Base-by-base conservation (phyloP, 169 alveolate genomes). In the Plasmodium inui region DNA sequence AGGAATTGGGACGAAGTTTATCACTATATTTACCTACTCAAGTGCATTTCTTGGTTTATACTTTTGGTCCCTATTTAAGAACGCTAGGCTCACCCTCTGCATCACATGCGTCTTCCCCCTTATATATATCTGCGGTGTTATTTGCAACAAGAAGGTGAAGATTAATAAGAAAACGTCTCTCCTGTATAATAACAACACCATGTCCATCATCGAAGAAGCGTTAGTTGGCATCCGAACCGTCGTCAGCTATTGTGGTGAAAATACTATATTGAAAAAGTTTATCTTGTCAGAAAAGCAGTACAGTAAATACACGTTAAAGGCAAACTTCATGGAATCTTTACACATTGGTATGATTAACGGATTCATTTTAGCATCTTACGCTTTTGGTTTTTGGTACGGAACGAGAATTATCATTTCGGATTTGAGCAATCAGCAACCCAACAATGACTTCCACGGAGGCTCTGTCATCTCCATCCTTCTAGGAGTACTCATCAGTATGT, bases 381-480 rank as follows among this genome's bases (percentile, higher is more conserved):
- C 95, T 19, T 82, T 94, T 19, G 93, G 95, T 55, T 94, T 94
- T 86, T 94, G 96, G 96, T 94, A 94, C 76, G 95, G 95, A 28
- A 85, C 95, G 41, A 86, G 93, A 76, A 79, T 94, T 28, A 82
- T 94, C 28, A 83, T 89, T 17, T 50, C 67, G 19, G 80, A 57
- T 28, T 32, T 83, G 26, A 46, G 30, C 1, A 90, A 76, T 12
- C 61, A 28, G 5, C 19, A 44, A 1, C 57, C 57, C 0, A 28
- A 30, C 1, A 41, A 5, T 17, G 82, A 74, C 30, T 90, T 88
- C 39, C 72, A 90, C 34, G 96, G 96, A 17, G 93, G 92, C 2
- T 82, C 92, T 14, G 92, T 83, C 46, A 37, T 96, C 46, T 92
- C 95, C 14, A 96, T 94, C 50, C 91, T 96, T n/a, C 61, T 96